Conservation (phyloP, 305 asterid genomes). For the Fraxinus dipetala region DNA sequence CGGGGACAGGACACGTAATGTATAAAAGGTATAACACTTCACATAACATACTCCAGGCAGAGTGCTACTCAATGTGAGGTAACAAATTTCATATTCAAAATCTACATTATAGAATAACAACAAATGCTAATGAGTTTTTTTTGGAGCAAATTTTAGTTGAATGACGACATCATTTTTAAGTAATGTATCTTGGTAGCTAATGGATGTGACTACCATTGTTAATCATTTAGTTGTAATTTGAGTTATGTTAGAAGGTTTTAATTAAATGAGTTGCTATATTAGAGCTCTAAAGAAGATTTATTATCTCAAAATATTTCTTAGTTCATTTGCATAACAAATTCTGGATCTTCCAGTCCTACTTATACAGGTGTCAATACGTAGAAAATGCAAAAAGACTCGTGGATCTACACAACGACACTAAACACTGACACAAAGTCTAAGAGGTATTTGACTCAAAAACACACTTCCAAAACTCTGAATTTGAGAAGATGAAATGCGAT, state of each 20-base stretch:
- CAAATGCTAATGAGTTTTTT: background rate
- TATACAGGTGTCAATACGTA: background rate
- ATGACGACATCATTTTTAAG: background rate
- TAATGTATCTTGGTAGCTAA: background rate
- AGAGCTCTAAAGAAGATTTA: background rate
- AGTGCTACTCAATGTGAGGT: background rate
- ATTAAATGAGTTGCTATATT: background rate
- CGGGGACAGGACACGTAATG: background rate
- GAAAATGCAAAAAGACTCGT: background rate
- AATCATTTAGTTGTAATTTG: background rate
- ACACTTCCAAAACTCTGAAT: background rate
- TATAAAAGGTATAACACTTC: background rate
- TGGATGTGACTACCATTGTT: background rate
- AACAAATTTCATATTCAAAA: background rate
- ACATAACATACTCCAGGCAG: background rate
- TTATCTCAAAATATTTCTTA: background rate
- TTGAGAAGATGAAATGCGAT: background rate
- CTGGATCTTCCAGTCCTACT: background rate
- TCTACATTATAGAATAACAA: background rate
- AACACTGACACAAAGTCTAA: background rate
- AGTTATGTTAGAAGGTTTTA: background rate
- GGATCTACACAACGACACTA: background rate
- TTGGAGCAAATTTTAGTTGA: background rate
- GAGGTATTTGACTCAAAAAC: background rate
- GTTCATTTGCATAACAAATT: background rate